Evolutionary conservation across 179 eudicot species (phyloP), one percentile per base, ranked within the genome.

Genomic region (Actinidia chinensis): DNA sequence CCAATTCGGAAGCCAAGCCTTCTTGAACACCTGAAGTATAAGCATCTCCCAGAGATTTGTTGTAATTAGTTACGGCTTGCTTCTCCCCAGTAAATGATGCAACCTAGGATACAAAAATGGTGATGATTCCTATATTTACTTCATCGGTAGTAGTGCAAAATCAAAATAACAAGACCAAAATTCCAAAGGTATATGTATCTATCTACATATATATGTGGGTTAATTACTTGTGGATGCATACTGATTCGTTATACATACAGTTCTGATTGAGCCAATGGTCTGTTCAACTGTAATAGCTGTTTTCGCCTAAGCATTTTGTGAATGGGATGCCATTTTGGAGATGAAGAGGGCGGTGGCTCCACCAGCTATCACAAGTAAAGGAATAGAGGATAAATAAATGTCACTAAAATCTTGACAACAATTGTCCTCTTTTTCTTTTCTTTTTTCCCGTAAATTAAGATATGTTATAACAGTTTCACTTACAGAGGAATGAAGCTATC

Each of bases 401-500:
- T 36, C 2, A 36, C 40, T 36, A 11, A 80, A 90, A 90, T 40
- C 91, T 81, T 1, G 92, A 52, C 15, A 81, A 18, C 55, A 91
- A 67, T 77, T 89, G 91, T 60, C 83, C 88, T 63, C 94, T 87
- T 71, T 89, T 89, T 69, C 93, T 79, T 15, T 89, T 85, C 2
- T 92, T 90, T 74, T 91, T 91, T 51, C 91, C 84, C 81, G 4
- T 22, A n/a, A 66, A 68, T 51, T 14, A 0, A 65, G 46, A 40
- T 18, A 4, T 0, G 50, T 46, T 47, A 22, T 15, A 76, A 36
- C 40, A 36, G 40, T 36, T 70, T 36, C 73, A 79, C 97, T 88
- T 89, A 93, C 98, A 97, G 51, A 95, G 87, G 79, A 90, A 95
- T 66, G 97, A 89, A 72, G 95, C 91, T 4, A 73, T 74, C 12